Conservation (phyloP, 495 filamentous ascomycete genomes). For the Lasiosphaeriaceae sp. region DNA sequence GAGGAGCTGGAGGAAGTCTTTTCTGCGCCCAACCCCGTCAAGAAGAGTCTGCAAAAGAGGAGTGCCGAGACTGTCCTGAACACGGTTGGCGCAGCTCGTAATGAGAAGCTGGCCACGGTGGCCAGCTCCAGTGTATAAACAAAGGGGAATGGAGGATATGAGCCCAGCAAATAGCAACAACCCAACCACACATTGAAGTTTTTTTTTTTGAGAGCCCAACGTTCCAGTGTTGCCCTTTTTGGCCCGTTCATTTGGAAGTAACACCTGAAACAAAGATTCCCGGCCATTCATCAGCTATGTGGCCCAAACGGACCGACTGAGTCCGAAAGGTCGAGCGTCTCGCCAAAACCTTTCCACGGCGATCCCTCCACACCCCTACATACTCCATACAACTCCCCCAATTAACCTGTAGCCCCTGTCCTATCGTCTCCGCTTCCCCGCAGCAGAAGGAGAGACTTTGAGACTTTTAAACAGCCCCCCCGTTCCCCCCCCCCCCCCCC, state of each 20-base stretch:
- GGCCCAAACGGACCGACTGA: slow-evolving; percentile 3
- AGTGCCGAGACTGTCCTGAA: slow-evolving; percentile 37
- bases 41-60: slow-evolving; percentile 48
- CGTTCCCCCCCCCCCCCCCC: background rate
- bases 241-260: no score
- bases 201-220: no score
- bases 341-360: background rate
- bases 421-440: slow-evolving; percentile 4
- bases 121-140: background rate
- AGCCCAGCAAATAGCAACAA: no score
- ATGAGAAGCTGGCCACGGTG: slow-evolving; percentile 17
- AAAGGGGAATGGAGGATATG: no score
- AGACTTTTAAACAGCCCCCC: slow-evolving; percentile 7
- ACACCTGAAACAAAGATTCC: no score
- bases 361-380: background rate
- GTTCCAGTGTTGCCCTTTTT: background rate
- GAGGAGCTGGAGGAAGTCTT: slow-evolving; percentile 69
- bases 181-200: no score
- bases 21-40: slow-evolving; percentile 51
- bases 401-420: background rate
- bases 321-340: background rate
- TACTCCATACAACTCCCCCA: background rate
- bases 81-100: slow-evolving; percentile 28
- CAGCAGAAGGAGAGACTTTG: background rate
- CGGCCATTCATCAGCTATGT: background rate